These are phyloP conservation scores for Trichophyton benhamiae DNA, from an alignment of 2,329 filamentous ascomycete genomes.

Conservation along the genomic window DNA sequence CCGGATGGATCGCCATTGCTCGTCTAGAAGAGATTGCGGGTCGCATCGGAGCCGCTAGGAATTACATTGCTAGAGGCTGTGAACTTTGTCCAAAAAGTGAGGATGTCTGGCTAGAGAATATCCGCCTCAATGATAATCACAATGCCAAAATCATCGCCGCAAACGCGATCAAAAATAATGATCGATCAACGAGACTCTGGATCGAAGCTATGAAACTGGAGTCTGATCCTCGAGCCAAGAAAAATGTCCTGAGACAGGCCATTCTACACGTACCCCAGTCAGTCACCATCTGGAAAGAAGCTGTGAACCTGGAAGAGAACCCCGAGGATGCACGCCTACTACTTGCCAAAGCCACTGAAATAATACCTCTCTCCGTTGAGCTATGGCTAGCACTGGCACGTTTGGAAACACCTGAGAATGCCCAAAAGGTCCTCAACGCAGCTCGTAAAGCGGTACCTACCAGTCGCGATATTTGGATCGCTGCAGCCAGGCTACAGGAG, in stretches of 20 bases:
- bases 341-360: conserved; percentile 86
- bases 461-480: conserved; percentile 93
- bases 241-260: conserved; percentile 82
- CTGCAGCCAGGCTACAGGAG: conserved; percentile 75
- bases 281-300: conserved; percentile 94
- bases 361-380: conserved; percentile 87
- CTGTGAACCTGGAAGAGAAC: conserved; percentile 89
- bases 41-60: conserved; percentile 78
- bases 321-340: conserved; percentile 75
- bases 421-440: conserved; percentile 87
- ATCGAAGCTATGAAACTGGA: conserved; percentile 92
- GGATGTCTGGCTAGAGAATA: conserved; percentile 92
- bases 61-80: conserved; percentile 76
- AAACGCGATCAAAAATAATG: conserved; percentile 83
- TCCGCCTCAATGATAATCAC: conserved; percentile 77
- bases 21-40: conserved; percentile 86
- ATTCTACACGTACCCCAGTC: conserved; percentile 89
- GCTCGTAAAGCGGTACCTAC: conserved; percentile 88
- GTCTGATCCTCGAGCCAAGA: conserved; percentile 68
- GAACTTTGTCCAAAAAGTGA: conserved; percentile 86
- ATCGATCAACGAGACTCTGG: conserved; percentile 79
- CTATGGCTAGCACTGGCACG: conserved; percentile 89
- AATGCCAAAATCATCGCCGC: conserved; percentile 95
- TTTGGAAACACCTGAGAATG: conserved; percentile 78
- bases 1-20: conserved; percentile 91